Percentiles rank a stretch among this genome's conserved stretches.
phyloP scores from a whole-genome alignment of 1,139 yeast species.

The Candida glucosophila region DNA sequence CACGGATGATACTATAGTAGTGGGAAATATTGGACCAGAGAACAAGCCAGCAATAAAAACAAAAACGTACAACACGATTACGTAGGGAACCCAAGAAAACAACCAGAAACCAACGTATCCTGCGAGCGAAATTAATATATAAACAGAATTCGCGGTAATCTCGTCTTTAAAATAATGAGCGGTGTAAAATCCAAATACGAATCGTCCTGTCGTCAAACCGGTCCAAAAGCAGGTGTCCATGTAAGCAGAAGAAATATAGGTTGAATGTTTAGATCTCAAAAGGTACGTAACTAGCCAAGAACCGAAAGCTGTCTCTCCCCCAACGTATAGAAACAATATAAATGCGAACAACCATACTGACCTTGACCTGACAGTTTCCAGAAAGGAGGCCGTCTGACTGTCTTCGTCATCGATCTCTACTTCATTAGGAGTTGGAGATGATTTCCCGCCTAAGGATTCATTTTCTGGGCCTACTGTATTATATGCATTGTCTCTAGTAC shows the following conservation, averaged over 20 bases:
- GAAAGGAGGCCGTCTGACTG: constrained; percentile 13
- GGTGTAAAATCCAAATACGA: constrained; percentile 52
- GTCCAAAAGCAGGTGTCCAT: constrained; percentile 60
- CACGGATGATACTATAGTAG: constrained; percentile 58
- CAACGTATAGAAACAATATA: constrained; percentile 51
- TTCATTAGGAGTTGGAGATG: constrained; percentile 2
- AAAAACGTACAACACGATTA: constrained; percentile 19
- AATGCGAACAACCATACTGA: constrained; percentile 40
- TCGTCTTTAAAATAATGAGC: constrained; percentile 39
- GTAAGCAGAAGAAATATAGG: constrained; percentile 43
- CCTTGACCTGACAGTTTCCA: constrained; percentile 30
- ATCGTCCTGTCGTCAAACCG: constrained; percentile 57
- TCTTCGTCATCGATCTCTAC: constrained; percentile 11
- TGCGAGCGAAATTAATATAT: constrained; percentile 18
- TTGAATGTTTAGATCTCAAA: constrained; percentile 36
- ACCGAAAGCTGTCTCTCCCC: constrained; percentile 64
- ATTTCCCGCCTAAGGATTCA: constrained; percentile 1
- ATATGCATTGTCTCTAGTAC: constrained; percentile 1
- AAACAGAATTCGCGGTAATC: constrained; percentile 30
- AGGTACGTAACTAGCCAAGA: constrained; percentile 59
- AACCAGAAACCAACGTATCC: constrained; percentile 26
- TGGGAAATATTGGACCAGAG: constrained; percentile 78
- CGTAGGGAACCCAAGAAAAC: constrained; percentile 12
- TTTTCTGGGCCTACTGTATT: neutral
- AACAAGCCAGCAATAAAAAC: constrained; percentile 56